Percentiles rank a stretch among this genome's conserved stretches.
These are phyloP conservation scores for Calonectria pseudoturangicola DNA, from an alignment of 2,329 filamentous ascomycete species.

Conservation along the genomic window DNA sequence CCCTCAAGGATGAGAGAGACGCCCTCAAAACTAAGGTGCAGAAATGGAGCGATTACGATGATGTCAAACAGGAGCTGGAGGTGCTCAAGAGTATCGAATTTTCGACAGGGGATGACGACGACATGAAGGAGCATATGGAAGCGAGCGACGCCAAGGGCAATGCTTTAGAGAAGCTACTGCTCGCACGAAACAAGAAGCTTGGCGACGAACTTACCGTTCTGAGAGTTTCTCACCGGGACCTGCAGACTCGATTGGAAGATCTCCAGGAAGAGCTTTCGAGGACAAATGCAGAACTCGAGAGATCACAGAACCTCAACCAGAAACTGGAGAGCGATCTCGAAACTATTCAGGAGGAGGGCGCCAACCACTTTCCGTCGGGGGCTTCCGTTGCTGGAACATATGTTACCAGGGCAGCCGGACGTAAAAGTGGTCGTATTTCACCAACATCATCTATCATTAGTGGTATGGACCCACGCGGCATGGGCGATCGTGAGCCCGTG, in stretches of 20 bases:
- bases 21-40: conserved; percentile 86
- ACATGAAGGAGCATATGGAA: conserved; percentile 67
- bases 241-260: conserved; percentile 85
- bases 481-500: conserved; percentile 75
- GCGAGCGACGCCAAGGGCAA: conserved; percentile 75
- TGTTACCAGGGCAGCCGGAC: conserved; percentile 76
- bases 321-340: conserved; percentile 95
- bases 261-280: conserved; percentile 89
- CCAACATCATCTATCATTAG: conserved; percentile 99
- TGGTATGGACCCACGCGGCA: conserved; percentile 85
- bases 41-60: conserved; percentile 95
- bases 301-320: conserved; percentile 87
- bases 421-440: conserved; percentile 82
- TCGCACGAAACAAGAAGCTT: conserved; percentile 97
- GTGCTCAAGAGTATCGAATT: conserved; percentile 99
- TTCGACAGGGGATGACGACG: conserved; percentile 90
- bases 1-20: conserved; percentile 88
- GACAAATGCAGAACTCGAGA: conserved; percentile 90
- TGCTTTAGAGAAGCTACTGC: conserved; percentile 90
- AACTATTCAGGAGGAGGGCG: conserved; percentile 88
- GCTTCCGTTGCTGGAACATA: conserved; percentile 96
- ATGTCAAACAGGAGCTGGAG: conserved; percentile 95
- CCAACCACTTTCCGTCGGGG: conserved; percentile 89
- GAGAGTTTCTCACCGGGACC: conserved; percentile 93
- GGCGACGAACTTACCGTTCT: conserved; percentile 94